Percentiles rank a stretch among this genome's conserved stretches.
Evolutionary conservation across 495 filamentous ascomycete genomes (phyloP).

Genomic region (Hypoxylon perforatum): DNA sequence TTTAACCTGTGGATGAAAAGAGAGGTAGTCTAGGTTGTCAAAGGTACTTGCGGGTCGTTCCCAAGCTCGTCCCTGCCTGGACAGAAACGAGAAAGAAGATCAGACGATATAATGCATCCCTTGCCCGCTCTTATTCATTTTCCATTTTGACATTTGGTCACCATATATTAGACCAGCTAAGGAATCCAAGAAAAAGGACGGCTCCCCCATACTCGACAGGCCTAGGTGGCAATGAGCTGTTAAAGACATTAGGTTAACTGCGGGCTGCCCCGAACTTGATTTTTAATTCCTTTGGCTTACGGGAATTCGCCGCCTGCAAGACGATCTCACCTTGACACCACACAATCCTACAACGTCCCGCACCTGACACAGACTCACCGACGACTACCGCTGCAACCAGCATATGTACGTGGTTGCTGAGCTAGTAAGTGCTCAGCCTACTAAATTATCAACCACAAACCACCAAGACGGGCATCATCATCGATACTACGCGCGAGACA

Average conservation of each 20-base stretch:
- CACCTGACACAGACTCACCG: conserved; percentile 35
- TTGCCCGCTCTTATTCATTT: conserved; percentile 50
- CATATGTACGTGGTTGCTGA: conserved; percentile 52
- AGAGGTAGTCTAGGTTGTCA: conserved; percentile 58
- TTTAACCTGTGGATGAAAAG: conserved; percentile 57
- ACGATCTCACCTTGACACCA: conserved; percentile 44
- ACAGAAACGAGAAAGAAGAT: conserved; percentile 57
- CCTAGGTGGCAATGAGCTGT: conserved; percentile 51
- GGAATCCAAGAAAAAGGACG: conserved; percentile 46
- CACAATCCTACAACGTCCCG: conserved; percentile 43
- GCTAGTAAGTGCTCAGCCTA: conserved; percentile 42
- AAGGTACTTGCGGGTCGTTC: conserved; percentile 53
- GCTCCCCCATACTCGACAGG: conserved; percentile 44
- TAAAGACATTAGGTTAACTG: conserved; percentile 49
- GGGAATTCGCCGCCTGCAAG: conserved; percentile 39
- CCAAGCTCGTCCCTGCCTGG: conserved; percentile 48
- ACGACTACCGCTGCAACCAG: conserved; percentile 38
- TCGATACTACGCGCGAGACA: conserved; percentile 45
- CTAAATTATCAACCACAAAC: conserved; percentile 37
- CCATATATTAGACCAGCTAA: conserved; percentile 46
- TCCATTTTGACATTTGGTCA: conserved; percentile 49
- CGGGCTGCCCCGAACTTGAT: conserved; percentile 46
- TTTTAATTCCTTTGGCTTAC: conserved; percentile 46
- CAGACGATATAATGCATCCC: conserved; percentile 62
- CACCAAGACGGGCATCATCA: conserved; percentile 44